Evolutionary conservation across 2,329 filamentous ascomycete genomes (phyloP).

Genomic region (Geosmithia putterillii): DNA sequence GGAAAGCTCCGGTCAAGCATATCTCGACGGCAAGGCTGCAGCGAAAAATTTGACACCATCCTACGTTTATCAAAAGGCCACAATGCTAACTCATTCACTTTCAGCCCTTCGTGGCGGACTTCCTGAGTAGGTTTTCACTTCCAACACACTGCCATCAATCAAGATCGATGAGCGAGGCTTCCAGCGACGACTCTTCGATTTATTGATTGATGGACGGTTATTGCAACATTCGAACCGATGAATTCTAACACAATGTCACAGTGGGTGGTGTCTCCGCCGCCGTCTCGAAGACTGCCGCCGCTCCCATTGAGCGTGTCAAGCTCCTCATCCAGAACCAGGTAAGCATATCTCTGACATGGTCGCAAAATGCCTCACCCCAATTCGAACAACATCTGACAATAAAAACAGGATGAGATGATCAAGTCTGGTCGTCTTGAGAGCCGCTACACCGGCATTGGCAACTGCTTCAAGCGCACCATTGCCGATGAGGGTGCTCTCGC

Average conservation of each 20-base stretch:
- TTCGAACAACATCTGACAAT: constrained; percentile 15
- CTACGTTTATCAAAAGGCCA: background rate
- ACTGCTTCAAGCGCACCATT: constrained; percentile 92
- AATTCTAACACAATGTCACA: constrained; percentile 26
- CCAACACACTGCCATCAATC: background rate
- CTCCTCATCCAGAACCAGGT: constrained; percentile 99
- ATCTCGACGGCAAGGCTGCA: background rate
- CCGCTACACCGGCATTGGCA: constrained; percentile 86
- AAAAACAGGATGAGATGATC: constrained; percentile 92
- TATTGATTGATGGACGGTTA: background rate
- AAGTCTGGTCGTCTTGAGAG: constrained; percentile 96
- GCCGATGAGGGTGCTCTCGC: constrained; percentile 87
- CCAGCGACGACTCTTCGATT: background rate
- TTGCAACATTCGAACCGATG: background rate
- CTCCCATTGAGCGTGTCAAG: constrained; percentile 99
- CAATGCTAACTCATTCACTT: constrained; percentile 19
- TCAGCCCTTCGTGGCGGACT: constrained; percentile 92
- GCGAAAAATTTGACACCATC: constrained; percentile 4
- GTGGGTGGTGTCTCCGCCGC: constrained; percentile 99
- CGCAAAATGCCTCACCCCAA: background rate
- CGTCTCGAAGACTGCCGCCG: constrained; percentile 99
- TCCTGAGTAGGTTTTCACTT: constrained; percentile 72
- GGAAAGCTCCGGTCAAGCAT: background rate
- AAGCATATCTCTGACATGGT: constrained; percentile 27
- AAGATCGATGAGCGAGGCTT: constrained; percentile 1